phyloP scores from a whole-genome alignment of 1,139 yeast genomes.

The Groenewaldozyma auringiensis region DNA sequence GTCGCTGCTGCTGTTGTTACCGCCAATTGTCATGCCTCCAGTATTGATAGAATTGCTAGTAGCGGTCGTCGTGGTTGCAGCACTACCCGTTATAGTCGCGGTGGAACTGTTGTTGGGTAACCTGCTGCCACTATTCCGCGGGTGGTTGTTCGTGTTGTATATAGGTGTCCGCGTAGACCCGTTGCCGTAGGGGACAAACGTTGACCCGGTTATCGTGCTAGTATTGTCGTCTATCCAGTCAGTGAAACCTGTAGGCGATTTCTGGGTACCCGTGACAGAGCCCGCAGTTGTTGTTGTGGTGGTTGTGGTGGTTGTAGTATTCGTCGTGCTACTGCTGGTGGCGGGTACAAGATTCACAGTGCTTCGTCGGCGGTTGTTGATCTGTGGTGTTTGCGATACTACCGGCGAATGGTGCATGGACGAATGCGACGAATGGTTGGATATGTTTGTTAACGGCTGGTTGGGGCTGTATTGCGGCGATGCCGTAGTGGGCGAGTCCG shows the following conservation, averaged over 20 bases:
- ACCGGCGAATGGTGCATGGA: neutral
- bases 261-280: neutral
- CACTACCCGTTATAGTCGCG: neutral
- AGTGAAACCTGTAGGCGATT: constrained; percentile 1
- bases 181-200: neutral
- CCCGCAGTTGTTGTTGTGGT: neutral
- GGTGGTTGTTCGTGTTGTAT: constrained; percentile 1
- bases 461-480: constrained; percentile 4
- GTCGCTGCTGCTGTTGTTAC: neutral
- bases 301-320: neutral
- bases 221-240: neutral
- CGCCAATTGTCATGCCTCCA: neutral
- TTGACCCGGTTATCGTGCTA: neutral
- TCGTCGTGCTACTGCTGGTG: neutral
- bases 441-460: neutral
- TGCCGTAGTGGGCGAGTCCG: constrained; percentile 8
- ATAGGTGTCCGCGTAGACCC: constrained; percentile 2
- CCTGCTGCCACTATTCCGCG: neutral
- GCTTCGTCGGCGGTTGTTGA: neutral
- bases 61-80: too few relatives aligned
- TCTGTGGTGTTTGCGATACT: neutral
- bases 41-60: neutral
- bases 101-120: neutral
- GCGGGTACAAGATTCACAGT: neutral
- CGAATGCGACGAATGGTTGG: neutral